Conservation (phyloP, 108 stramenopile genomes). For the Pseudonitzschia multiseries region DNA sequence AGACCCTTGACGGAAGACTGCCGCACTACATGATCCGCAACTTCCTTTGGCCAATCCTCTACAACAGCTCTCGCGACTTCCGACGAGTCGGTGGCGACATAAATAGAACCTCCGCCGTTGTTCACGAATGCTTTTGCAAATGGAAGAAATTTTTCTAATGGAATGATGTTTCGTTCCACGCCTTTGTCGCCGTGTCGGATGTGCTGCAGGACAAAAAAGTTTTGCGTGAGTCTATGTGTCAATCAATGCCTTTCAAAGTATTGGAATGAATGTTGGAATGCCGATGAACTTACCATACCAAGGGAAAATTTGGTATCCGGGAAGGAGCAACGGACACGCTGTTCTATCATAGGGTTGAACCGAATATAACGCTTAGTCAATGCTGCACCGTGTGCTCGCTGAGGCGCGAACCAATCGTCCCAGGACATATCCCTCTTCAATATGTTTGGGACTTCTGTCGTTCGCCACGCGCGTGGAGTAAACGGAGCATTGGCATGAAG, state of each 20-base stretch:
- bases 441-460: constrained; percentile 8
- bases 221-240: background rate
- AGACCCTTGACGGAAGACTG: background rate
- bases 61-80: constrained; percentile 26
- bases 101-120: constrained; percentile 23
- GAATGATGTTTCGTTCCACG: constrained; percentile 3
- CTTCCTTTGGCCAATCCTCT: constrained; percentile 23
- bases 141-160: constrained; percentile 20
- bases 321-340: background rate
- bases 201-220: constrained; percentile 23
- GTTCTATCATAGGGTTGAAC: constrained; percentile 15
- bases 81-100: constrained; percentile 40
- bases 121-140: constrained; percentile 23
- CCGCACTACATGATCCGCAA: background rate
- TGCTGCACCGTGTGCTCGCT: constrained; percentile 14
- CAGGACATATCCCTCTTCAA: constrained; percentile 18
- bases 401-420: constrained; percentile 29
- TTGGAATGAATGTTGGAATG: no score
- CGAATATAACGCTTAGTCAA: constrained; percentile 23
- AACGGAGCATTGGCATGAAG: constrained; percentile 37
- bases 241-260: no score
- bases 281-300: constrained; percentile 5
- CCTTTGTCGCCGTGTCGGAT: constrained; percentile 51
- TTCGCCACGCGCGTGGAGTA: constrained; percentile 30
- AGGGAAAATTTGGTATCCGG: constrained; percentile 10